Evolutionary conservation across 192 early-diverging fungal species (phyloP).

Genomic region (Rhizoclosmatium sp.): DNA sequence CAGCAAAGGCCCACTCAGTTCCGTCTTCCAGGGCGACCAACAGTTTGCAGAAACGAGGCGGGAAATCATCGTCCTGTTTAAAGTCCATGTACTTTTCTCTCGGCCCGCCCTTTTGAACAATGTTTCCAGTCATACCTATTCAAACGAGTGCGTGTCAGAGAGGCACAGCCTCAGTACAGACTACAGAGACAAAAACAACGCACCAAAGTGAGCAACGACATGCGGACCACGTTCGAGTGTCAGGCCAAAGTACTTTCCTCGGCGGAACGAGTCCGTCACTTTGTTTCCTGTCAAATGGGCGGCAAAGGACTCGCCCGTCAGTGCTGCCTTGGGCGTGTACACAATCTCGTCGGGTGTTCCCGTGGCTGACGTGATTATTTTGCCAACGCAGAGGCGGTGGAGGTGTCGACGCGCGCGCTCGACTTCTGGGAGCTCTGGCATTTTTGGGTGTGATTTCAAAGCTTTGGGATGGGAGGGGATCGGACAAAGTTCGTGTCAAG

Average conservation of each 20-base stretch:
- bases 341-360: conserved; percentile 43
- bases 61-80: conserved; percentile 60
- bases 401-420: conserved; percentile 70
- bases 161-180: neutral
- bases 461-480: no score
- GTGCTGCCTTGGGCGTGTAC: conserved; percentile 19
- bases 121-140: conserved; percentile 32
- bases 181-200: conserved; percentile 59
- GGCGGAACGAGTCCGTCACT: conserved; percentile 71
- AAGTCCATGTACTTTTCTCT: conserved; percentile 45
- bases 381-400: conserved; percentile 59
- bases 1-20: conserved; percentile 60
- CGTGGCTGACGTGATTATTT: conserved; percentile 56
- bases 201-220: conserved; percentile 76
- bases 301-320: conserved; percentile 41
- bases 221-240: conserved; percentile 52
- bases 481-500: no score
- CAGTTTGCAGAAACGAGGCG: conserved; percentile 76
- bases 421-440: conserved; percentile 80
- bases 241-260: conserved; percentile 79
- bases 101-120: conserved; percentile 44
- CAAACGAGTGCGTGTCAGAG: neutral
- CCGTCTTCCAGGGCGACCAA: conserved; percentile 53
- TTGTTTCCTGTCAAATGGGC: conserved; percentile 49
- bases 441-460: conserved; percentile 30